These are phyloP conservation scores for Aspergillus egyptiacus DNA, from an alignment of 495 filamentous ascomycete genomes.

Conservation along the genomic window DNA sequence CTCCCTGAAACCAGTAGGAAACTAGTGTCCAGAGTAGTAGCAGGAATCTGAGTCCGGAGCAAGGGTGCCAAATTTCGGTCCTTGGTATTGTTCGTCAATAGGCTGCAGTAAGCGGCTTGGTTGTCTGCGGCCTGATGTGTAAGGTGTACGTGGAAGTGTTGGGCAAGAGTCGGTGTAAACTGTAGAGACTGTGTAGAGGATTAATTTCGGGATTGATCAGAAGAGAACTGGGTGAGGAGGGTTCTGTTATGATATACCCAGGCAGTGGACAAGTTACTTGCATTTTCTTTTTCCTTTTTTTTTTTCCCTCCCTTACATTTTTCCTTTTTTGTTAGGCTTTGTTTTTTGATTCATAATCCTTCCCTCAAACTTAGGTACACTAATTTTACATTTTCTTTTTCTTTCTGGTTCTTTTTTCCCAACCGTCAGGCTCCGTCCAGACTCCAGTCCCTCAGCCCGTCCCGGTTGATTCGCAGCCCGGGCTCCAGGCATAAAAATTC, in stretches of 20 bases:
- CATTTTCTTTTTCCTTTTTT: conserved; percentile 11
- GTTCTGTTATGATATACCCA: conserved; percentile 18
- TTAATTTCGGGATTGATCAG: conserved; percentile 4
- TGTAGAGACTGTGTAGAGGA: conserved; percentile 2
- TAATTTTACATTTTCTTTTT: conserved; percentile 10
- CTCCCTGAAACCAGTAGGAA: not conserved
- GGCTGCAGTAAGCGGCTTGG: not conserved
- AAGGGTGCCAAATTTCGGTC: not conserved
- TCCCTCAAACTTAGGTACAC: conserved; percentile 3
- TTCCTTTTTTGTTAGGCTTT: conserved; percentile 7
- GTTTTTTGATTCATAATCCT: conserved; percentile 13
- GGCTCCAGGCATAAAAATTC: conserved; percentile 2
- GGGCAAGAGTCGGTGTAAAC: not conserved
- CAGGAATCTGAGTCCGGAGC: no score
- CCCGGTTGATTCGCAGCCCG: conserved; percentile 11
- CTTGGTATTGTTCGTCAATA: conserved; percentile 1
- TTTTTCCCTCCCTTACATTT: conserved; percentile 11
- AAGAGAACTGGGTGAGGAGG: conserved; percentile 7
- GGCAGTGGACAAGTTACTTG: conserved; percentile 2
- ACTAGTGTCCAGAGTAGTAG: no score
- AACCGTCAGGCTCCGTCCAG: conserved; percentile 7
- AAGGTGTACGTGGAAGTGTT: not conserved
- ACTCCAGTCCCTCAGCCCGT: conserved; percentile 13
- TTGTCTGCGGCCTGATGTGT: conserved; percentile 1
- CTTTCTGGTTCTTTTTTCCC: conserved; percentile 3